These are phyloP conservation scores for Pholiota conissans DNA, from an alignment of 768 basidiomycete genomes.

Conservation along the genomic window DNA sequence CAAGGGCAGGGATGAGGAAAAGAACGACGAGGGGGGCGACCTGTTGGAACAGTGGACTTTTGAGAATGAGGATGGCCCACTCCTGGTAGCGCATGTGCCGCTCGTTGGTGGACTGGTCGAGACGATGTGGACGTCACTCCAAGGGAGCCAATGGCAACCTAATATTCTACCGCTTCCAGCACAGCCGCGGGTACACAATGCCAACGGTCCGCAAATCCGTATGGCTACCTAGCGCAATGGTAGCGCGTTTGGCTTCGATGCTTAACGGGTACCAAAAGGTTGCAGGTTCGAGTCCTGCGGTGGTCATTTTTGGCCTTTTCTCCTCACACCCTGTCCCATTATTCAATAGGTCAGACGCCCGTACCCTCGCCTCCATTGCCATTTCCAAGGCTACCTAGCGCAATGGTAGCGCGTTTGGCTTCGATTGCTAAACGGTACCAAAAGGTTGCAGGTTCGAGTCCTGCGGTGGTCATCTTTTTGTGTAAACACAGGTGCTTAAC, in stretches of 20 bases:
- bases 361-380: neutral
- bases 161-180: neutral
- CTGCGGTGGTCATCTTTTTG: slow-evolving; percentile 74
- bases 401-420: slow-evolving; percentile 97
- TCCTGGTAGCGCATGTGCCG: slow-evolving; percentile 46
- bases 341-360: neutral
- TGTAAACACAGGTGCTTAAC: slow-evolving; percentile 1
- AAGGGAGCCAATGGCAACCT: slow-evolving; percentile 1
- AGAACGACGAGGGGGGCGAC: slow-evolving; percentile 56
- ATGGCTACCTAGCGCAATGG: slow-evolving; percentile 89
- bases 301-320: slow-evolving; percentile 51
- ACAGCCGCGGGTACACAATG: neutral
- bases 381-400: slow-evolving; percentile 68
- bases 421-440: slow-evolving; percentile 78
- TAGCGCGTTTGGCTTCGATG: slow-evolving; percentile 95
- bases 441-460: slow-evolving; percentile 98
- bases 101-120: slow-evolving; percentile 1
- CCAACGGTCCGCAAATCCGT: neutral
- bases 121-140: neutral
- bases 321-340: too few species aligned
- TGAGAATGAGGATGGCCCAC: slow-evolving; percentile 41
- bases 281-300: slow-evolving; percentile 97
- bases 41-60: slow-evolving; percentile 49
- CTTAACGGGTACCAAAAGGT: slow-evolving; percentile 79
- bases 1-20: slow-evolving; percentile 51